A percentile compares a stretch with the other conserved stretches of the same genome.
phyloP scores from a whole-genome alignment of 352 stramenopile species.

The Phytophthora pisi region DNA sequence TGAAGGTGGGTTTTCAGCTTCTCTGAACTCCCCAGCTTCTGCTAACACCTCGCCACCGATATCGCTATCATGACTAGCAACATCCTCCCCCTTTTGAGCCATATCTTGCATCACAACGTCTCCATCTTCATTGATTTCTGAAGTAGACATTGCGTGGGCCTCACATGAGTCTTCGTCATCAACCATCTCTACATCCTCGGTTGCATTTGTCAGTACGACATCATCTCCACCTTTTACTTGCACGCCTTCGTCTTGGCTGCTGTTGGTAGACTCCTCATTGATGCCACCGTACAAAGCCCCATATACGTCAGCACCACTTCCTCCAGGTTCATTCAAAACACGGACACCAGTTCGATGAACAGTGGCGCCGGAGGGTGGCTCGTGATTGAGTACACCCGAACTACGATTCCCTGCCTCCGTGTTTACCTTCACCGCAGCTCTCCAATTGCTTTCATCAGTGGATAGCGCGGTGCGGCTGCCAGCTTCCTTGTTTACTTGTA shows the following conservation, averaged over 20 bases:
- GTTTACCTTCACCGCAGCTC: slow-evolving; percentile 44
- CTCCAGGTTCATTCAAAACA: slow-evolving; percentile 46
- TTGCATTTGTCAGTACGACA: background rate
- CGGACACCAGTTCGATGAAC: slow-evolving; percentile 29
- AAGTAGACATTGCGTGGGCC: background rate
- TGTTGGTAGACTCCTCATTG: background rate
- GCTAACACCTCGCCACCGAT: background rate
- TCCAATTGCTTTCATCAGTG: slow-evolving; percentile 10
- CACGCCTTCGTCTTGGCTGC: background rate
- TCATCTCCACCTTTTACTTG: background rate
- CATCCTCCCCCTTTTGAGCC: slow-evolving; percentile 9
- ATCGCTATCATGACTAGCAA: background rate
- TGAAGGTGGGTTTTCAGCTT: background rate
- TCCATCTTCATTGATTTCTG: slow-evolving; percentile 1
- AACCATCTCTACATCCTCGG: slow-evolving; percentile 24
- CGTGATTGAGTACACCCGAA: slow-evolving; percentile 19
- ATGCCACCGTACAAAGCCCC: slow-evolving; percentile 32
- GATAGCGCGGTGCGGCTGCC: slow-evolving; percentile 25
- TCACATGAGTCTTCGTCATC: background rate
- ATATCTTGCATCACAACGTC: slow-evolving; percentile 17
- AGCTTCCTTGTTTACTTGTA: slow-evolving; percentile 36
- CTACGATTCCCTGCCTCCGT: slow-evolving; percentile 31
- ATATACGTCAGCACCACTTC: slow-evolving; percentile 36
- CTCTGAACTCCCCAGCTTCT: background rate
- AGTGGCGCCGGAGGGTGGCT: background rate